These are phyloP conservation scores for Leccinum disarticulatum DNA, from an alignment of 768 basidiomycete species.

Conservation along the genomic window DNA sequence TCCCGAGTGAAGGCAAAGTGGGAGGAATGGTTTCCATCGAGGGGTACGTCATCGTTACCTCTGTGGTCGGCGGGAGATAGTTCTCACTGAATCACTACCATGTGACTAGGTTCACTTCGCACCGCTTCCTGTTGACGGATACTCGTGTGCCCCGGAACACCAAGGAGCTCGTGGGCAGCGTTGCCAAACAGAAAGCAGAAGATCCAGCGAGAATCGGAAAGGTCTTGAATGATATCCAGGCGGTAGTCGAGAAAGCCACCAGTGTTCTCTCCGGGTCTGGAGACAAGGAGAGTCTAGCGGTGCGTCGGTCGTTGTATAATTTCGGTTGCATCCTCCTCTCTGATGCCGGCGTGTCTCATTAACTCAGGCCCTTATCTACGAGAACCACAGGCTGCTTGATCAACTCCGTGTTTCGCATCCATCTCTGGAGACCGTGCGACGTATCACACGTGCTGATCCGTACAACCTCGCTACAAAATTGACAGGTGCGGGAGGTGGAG, in stretches of 20 bases:
- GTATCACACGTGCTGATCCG: constrained; percentile 60
- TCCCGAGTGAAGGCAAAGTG: constrained; percentile 56
- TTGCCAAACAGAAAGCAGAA: constrained; percentile 67
- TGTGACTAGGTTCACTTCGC: constrained; percentile 74
- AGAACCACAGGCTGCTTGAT: constrained; percentile 87
- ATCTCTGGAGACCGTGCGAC: constrained; percentile 75
- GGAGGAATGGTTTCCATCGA: constrained; percentile 83
- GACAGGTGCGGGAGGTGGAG: constrained; percentile 97
- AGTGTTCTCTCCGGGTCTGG: constrained; percentile 63
- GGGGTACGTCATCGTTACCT: constrained; percentile 54
- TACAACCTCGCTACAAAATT: constrained; percentile 86
- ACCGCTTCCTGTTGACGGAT: constrained; percentile 89
- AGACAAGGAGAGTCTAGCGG: constrained; percentile 40
- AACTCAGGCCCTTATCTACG: constrained; percentile 69
- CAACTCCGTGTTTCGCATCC: constrained; percentile 91
- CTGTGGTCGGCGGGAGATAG: neutral
- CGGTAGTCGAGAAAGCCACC: constrained; percentile 80
- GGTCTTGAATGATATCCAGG: constrained; percentile 79
- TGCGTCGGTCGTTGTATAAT: constrained; percentile 39
- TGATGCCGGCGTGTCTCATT: neutral
- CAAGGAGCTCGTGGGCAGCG: constrained; percentile 90
- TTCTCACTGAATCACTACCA: constrained; percentile 7
- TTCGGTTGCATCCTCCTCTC: neutral
- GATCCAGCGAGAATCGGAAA: constrained; percentile 85
- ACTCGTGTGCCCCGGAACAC: constrained; percentile 93